These are phyloP conservation scores for Stephanodiscus minutulus DNA, from an alignment of 108 stramenopile species.

Conservation along the genomic window DNA sequence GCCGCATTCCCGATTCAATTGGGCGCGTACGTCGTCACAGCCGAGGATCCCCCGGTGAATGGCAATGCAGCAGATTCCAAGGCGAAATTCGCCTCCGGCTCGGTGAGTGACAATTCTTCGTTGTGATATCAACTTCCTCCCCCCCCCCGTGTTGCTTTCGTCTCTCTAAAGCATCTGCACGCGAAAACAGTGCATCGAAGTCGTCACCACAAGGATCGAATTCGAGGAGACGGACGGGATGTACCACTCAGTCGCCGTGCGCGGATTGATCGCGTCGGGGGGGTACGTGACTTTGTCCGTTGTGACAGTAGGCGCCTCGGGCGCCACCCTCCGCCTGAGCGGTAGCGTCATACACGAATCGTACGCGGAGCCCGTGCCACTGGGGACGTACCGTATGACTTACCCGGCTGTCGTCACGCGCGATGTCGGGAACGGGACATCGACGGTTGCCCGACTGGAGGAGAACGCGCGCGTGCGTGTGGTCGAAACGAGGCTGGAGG, in stretches of 20 bases:
- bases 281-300: slow-evolving; percentile 18
- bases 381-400: background rate
- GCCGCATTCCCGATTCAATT: slow-evolving; percentile 19
- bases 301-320: background rate
- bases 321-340: background rate
- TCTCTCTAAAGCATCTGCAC: background rate
- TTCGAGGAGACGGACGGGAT: slow-evolving; percentile 29
- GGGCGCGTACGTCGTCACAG: slow-evolving; percentile 33
- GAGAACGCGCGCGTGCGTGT: slow-evolving; percentile 6
- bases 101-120: background rate
- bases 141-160: background rate
- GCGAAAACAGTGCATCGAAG: slow-evolving; percentile 22
- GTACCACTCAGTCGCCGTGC: slow-evolving; percentile 21
- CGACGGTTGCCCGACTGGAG: background rate
- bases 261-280: slow-evolving; percentile 36
- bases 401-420: background rate
- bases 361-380: background rate
- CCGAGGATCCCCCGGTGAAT: slow-evolving; percentile 8
- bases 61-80: slow-evolving; percentile 15
- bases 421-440: background rate
- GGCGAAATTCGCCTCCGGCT: slow-evolving; percentile 21
- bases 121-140: background rate
- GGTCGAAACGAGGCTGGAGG: slow-evolving; percentile 10
- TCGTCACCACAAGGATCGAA: slow-evolving; percentile 39
- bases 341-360: background rate